Percentiles rank a stretch among this genome's conserved stretches.
phyloP scores from a whole-genome alignment of 202 grass and related monocot species.

The Schoenoplectus triqueter region DNA sequence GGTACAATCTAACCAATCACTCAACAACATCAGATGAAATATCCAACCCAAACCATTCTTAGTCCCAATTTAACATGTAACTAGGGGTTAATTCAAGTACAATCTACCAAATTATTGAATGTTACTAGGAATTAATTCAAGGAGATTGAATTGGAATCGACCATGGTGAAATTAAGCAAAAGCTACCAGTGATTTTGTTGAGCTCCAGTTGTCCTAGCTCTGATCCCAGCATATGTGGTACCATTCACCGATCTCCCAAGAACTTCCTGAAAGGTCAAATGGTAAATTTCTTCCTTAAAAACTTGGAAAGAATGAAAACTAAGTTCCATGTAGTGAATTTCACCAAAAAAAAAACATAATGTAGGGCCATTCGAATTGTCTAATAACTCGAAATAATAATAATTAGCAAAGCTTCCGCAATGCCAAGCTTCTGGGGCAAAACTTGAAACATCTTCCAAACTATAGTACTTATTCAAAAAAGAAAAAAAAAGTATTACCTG shows the following conservation, averaged over 20 bases:
- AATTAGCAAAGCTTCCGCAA: not conserved
- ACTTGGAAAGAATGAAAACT: not conserved
- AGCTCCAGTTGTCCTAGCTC: constrained; percentile 93
- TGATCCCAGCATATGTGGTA: constrained; percentile 93
- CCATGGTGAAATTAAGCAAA: not conserved
- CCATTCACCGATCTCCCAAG: constrained; percentile 86
- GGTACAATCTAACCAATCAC: constrained; percentile 1
- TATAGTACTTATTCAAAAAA: not conserved
- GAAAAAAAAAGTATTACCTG: constrained; percentile 51
- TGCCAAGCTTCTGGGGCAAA: not conserved
- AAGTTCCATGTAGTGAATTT: constrained; percentile 18
- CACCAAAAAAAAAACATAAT: not conserved
- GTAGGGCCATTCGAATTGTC: not conserved
- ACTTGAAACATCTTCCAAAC: not conserved
- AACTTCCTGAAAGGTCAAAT: constrained; percentile 66
- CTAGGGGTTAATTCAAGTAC: not conserved
- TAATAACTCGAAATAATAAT: not conserved
- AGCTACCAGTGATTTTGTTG: constrained; percentile 95
- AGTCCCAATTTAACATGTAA: not conserved
- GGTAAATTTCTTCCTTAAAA: not conserved
- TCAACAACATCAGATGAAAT: not conserved
- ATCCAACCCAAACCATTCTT: not conserved
- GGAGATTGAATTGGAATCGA: not conserved
- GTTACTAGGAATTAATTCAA: not conserved
- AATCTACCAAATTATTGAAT: not conserved